A percentile compares a stretch with the other conserved stretches of the same genome.
phyloP scores from a whole-genome alignment of 306 rosid species.

The Ceratonia siliqua region DNA sequence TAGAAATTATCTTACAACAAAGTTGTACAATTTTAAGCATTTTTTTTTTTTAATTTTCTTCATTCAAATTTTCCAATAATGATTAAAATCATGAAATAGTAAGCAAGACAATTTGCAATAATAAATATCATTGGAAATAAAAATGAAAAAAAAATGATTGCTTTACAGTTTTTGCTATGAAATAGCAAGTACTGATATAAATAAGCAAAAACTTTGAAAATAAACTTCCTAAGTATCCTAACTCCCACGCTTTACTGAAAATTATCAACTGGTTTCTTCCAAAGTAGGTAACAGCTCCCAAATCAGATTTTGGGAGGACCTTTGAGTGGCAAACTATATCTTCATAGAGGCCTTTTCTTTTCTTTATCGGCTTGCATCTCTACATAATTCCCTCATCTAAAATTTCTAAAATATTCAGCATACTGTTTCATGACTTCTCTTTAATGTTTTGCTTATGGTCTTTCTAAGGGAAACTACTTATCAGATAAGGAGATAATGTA shows the following conservation, averaged over 20 bases:
- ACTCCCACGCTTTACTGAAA: background rate
- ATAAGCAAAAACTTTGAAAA: background rate
- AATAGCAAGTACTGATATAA: background rate
- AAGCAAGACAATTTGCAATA: background rate
- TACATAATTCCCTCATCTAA: too few relatives aligned
- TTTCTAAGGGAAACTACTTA: too few relatives aligned
- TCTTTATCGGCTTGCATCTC: too few relatives aligned
- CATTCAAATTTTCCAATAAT: slow-evolving; percentile 10
- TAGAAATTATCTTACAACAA: background rate
- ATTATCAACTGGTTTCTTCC: background rate
- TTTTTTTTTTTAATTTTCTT: background rate
- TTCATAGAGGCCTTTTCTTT: too few relatives aligned
- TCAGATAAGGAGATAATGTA: background rate
- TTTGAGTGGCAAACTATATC: too few relatives aligned
- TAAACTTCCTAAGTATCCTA: background rate
- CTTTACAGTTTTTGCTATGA: background rate
- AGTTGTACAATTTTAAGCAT: background rate
- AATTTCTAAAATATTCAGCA: too few relatives aligned
- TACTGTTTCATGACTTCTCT: too few relatives aligned
- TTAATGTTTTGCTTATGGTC: too few relatives aligned
- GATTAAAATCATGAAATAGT: background rate
- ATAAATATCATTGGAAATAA: background rate
- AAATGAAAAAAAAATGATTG: background rate
- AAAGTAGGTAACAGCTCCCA: too few relatives aligned
- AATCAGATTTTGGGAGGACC: too few relatives aligned